Conservation (phyloP, 352 stramenopile genomes). For the Sclerospora graminicola region DNA sequence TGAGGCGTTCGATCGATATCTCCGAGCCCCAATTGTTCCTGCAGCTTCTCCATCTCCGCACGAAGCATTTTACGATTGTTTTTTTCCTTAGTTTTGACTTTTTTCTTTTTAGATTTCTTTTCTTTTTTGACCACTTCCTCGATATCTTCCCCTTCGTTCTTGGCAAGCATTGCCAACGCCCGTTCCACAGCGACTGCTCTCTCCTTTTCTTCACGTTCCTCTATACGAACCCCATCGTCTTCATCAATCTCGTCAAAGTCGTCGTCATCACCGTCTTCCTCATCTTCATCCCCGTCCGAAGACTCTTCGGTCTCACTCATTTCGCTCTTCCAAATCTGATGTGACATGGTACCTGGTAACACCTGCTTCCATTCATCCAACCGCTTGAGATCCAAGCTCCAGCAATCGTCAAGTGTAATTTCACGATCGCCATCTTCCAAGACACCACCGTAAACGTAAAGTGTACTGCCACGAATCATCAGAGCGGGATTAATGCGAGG, state of each 20-base stretch:
- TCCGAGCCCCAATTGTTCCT: constrained; percentile 62
- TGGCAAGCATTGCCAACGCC: constrained; percentile 48
- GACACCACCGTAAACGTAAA: constrained; percentile 92
- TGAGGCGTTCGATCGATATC: constrained; percentile 65
- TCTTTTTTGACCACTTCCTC: constrained; percentile 19
- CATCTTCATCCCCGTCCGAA: constrained; percentile 69
- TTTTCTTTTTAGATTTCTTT: constrained; percentile 57
- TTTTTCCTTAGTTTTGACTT: constrained; percentile 46
- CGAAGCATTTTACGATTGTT: constrained; percentile 60
- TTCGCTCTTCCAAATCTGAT: constrained; percentile 87
- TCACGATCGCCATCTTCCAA: constrained; percentile 91
- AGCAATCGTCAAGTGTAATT: constrained; percentile 94
- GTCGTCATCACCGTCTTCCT: constrained; percentile 51
- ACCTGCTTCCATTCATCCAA: constrained; percentile 90
- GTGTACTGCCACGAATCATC: constrained; percentile 80
- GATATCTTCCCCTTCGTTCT: constrained; percentile 23
- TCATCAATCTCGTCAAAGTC: constrained; percentile 35
- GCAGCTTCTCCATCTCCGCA: constrained; percentile 76
- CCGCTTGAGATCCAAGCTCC: constrained; percentile 90
- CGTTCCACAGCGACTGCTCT: constrained; percentile 42
- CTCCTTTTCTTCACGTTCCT: constrained; percentile 11
- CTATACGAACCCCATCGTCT: constrained; percentile 7
- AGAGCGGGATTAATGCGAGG: constrained; percentile 82
- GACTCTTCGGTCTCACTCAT: constrained; percentile 82
- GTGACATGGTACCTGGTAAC: constrained; percentile 87